A percentile compares a stretch with the other conserved stretches of the same genome.
These are phyloP conservation scores for Salix brachista DNA, from an alignment of 345 rosid genomes.

Conservation along the genomic window DNA sequence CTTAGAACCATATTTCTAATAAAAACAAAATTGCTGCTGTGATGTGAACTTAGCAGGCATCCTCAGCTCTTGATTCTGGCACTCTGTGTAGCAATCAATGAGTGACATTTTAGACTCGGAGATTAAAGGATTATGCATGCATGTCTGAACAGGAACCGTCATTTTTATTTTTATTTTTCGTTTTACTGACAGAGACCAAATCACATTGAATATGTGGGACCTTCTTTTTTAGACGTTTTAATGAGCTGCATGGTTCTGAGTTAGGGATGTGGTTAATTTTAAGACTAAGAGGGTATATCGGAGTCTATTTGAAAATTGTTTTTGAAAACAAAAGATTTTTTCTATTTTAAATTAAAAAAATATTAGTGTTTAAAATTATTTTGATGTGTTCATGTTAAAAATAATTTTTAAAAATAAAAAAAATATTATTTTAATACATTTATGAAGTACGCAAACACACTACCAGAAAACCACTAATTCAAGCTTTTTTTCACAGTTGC, in stretches of 20 bases:
- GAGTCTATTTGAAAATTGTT: no score
- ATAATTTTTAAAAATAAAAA: no score
- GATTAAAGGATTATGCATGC: neutral
- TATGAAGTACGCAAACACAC: no score
- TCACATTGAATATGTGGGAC: no score
- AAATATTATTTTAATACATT: no score
- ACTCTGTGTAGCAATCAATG: neutral
- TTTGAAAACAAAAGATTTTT: no score
- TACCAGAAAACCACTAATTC: no score
- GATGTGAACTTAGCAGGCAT: neutral
- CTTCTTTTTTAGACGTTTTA: neutral
- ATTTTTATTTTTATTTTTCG: neutral
- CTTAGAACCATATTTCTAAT: neutral
- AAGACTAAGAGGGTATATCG: no score
- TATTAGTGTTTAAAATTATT: no score
- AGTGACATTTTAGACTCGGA: slow-evolving; percentile 2
- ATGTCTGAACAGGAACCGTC: neutral
- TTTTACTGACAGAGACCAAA: no score
- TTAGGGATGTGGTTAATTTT: neutral
- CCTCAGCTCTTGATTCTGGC: neutral
- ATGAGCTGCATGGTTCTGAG: neutral
- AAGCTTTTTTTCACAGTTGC: neutral
- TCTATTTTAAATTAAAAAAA: no score
- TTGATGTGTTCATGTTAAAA: no score
- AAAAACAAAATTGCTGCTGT: neutral